Evolutionary conservation across 2,329 filamentous ascomycete species (phyloP), one percentile per base, ranked within the genome.

Genomic region (Fulvia fulva): DNA sequence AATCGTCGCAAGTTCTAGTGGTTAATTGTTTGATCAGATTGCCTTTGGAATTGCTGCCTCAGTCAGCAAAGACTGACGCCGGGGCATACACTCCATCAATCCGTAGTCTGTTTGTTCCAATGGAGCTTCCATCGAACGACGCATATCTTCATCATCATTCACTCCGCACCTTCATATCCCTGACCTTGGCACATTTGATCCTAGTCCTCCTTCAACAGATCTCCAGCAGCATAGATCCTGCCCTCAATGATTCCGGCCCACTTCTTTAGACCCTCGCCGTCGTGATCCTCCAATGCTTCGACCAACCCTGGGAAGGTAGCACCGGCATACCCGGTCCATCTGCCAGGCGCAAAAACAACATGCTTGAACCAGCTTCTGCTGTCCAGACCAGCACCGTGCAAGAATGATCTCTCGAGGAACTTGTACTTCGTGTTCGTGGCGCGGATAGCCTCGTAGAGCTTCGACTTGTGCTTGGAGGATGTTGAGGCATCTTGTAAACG

Each of bases 251-350:
- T 76, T 0, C 65, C 72, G 23, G 74, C 69, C 78, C 78, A 80
- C 65, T 71, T 78, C 56, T 65, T 60, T 8, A 76, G 67, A 8
- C 53, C 67, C 43, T 65, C 63, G 69, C 83, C 76, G 56, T 73
- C 70, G 9, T 67, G 65, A 32, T 65, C 79, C 26, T 86, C 82
- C 49, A 87, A 75, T 53, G 80, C 82, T 70, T 87, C 85, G 5
- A 86, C 81, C n/a, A 87, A 72, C 1, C 84, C 83, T 1, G 85
- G 85, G 65, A 83, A 87, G 8, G 84, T 86, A 3, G 82, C 85
- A 2, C 91, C 92, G 0, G 91, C 80, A 73, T 97, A 97, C 0
- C 92, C 92, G 0, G 91, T 96, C 91, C 91, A 96, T 50, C 93
- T 73, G 0, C 92, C 92, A 0, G 92, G 92, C 1, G 92, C 92